Conservation (phyloP, 495 filamentous ascomycete species). For the Evernia prunastri region DNA sequence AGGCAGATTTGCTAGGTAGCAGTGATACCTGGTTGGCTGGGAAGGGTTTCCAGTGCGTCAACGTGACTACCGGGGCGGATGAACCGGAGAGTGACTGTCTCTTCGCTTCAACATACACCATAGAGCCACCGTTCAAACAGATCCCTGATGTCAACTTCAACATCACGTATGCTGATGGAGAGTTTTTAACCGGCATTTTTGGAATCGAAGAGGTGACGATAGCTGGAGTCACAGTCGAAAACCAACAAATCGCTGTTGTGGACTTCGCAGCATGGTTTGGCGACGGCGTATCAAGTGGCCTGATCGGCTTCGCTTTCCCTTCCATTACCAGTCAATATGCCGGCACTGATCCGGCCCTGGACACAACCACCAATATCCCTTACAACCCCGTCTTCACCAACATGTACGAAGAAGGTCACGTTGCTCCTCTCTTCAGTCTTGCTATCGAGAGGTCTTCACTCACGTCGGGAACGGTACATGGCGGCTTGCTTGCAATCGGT, state of each 20-base stretch:
- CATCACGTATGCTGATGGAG: slow-evolving; percentile 54
- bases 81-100: slow-evolving; percentile 37
- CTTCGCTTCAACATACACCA: slow-evolving; percentile 43
- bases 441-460: slow-evolving; percentile 25
- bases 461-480: slow-evolving; percentile 22
- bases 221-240: slow-evolving; percentile 46
- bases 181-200: slow-evolving; percentile 49
- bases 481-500: slow-evolving; percentile 45
- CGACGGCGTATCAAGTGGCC: slow-evolving; percentile 44
- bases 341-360: slow-evolving; percentile 25
- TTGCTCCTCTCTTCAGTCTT: slow-evolving; percentile 50
- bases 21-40: slow-evolving; percentile 55
- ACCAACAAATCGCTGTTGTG: slow-evolving; percentile 50
- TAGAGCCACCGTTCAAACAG: slow-evolving; percentile 35
- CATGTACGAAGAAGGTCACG: slow-evolving; percentile 47
- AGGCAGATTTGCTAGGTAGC: slow-evolving; percentile 26
- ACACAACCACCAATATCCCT: slow-evolving; percentile 29
- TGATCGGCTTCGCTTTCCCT: slow-evolving; percentile 59
- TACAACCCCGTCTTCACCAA: slow-evolving; percentile 55
- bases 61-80: slow-evolving; percentile 14
- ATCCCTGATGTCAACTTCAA: slow-evolving; percentile 48
- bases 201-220: slow-evolving; percentile 51
- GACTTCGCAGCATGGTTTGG: slow-evolving; percentile 44
- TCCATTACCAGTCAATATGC: slow-evolving; percentile 42
- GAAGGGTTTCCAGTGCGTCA: slow-evolving; percentile 43